phyloP scores from a whole-genome alignment of 2,329 filamentous ascomycete species.

The Falciphora oryzae region DNA sequence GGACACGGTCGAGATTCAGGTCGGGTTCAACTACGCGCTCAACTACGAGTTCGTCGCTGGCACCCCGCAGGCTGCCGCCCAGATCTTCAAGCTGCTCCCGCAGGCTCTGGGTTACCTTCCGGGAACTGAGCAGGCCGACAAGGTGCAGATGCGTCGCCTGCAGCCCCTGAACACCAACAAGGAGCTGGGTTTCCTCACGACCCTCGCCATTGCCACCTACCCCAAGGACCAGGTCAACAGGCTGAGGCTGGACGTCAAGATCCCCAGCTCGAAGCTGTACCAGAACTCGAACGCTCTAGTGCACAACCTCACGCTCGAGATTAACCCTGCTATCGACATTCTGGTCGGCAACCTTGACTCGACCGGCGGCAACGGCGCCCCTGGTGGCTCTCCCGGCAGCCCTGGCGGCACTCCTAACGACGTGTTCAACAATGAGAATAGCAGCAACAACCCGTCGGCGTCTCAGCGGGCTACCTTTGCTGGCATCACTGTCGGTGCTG shows the following conservation, averaged over 20 bases:
- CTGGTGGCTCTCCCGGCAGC: conserved; percentile 28
- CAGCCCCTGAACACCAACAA: conserved; percentile 68
- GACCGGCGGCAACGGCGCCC: conserved; percentile 26
- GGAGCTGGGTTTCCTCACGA: conserved; percentile 73
- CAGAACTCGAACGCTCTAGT: conserved; percentile 61
- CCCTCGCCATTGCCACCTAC: conserved; percentile 63
- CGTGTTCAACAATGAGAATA: conserved; percentile 28
- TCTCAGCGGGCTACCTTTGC: conserved; percentile 58
- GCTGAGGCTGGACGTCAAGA: conserved; percentile 63
- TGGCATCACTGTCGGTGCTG: conserved; percentile 69
- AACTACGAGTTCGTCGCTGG: conserved; percentile 80
- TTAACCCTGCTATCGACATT: conserved; percentile 78
- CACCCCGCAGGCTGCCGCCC: conserved; percentile 66
- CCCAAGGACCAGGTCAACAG: conserved; percentile 63
- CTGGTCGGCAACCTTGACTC: conserved; percentile 36
- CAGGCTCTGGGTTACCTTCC: conserved; percentile 59
- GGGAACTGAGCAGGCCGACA: conserved; percentile 35
- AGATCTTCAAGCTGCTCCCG: conserved; percentile 79
- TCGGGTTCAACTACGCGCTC: conserved; percentile 75
- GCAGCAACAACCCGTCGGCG: conserved; percentile 46
- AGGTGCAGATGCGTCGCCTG: conserved; percentile 65
- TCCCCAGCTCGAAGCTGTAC: conserved; percentile 70
- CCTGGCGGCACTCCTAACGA: conserved; percentile 24
- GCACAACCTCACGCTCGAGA: conserved; percentile 67
- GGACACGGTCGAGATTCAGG: conserved; percentile 68